Evolutionary conservation across 257 asterid species (phyloP).

Genomic region (Solanum stenotomum): DNA sequence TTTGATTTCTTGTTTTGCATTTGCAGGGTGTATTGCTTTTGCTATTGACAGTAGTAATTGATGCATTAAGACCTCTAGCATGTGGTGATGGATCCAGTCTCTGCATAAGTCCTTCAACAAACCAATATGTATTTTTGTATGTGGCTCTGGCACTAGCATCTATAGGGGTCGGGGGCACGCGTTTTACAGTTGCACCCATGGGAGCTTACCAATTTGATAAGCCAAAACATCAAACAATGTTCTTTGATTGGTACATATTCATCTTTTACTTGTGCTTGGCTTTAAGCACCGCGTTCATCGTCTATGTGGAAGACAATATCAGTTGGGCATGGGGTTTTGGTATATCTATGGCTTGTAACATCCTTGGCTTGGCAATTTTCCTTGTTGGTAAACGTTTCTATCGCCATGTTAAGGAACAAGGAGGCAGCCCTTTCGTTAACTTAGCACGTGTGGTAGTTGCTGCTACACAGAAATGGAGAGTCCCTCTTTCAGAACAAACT

Average conservation of each 20-base stretch:
- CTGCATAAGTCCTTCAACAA: slow-evolving; percentile 9
- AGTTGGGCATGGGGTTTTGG: slow-evolving; percentile 27
- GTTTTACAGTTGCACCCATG: slow-evolving; percentile 24
- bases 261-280: slow-evolving; percentile 8
- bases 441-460: slow-evolving; percentile 42
- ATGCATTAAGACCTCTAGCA: slow-evolving; percentile 14
- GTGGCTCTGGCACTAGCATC: slow-evolving; percentile 10
- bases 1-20: neutral
- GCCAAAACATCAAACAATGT: slow-evolving; percentile 18
- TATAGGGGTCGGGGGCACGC: slow-evolving; percentile 22
- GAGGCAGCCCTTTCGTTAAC: slow-evolving; percentile 44
- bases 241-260: slow-evolving; percentile 24
- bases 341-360: slow-evolving; percentile 12
- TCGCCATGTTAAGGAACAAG: slow-evolving; percentile 26
- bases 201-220: slow-evolving; percentile 24
- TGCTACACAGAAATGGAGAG: slow-evolving; percentile 31
- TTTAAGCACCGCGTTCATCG: slow-evolving; percentile 12
- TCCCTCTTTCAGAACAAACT: slow-evolving; percentile 11
- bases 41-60: slow-evolving; percentile 15
- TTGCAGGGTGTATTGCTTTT: slow-evolving; percentile 18
- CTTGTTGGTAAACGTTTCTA: slow-evolving; percentile 16
- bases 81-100: slow-evolving; percentile 11
- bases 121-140: slow-evolving; percentile 15
- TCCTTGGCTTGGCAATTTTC: slow-evolving; percentile 15
- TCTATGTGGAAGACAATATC: slow-evolving; percentile 22